Evolutionary conservation across 1,284 basidiomycete species (phyloP), one percentile per base, ranked within the genome.

Genomic region (Fomitopsis betulina): DNA sequence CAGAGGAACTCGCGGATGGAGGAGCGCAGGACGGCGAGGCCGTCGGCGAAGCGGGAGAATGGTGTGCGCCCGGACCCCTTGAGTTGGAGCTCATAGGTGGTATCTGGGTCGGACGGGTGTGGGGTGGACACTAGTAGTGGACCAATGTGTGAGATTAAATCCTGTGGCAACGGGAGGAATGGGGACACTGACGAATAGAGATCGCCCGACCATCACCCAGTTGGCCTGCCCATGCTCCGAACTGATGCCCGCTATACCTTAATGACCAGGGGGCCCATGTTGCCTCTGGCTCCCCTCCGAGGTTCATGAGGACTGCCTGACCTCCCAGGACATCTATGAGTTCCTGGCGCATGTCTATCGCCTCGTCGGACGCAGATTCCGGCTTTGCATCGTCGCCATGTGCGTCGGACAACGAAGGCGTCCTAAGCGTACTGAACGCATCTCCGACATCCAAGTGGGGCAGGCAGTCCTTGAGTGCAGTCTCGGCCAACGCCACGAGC

Each of bases 51-150:
- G 49, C 96, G 83, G 1, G 94, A 93, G 75, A 96, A 98, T 0
- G 96, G 96, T 1, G 96, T 99, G 9, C 96, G 82, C 0, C 96
- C 96, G 0, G 89, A 86, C 0, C 96, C 96, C 70, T 98, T 99
- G 63, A 98, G 82, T 72, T 98, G 96, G 4, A 99, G 79, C 70
- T 98, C 95, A 63, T 87, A 88, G 0, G 79, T 76, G 2, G 81
- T 75, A 21, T 82, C 78, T 1, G 82, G 77, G 56, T 83, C 72
- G 5, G 75, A 70, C 0, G 87, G 85, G 67, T 89, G 84, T 2
- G 86, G 85, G 0, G 93, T 93, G 55, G 90, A 87, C 57, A 93
- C 91, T 92, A 56, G 42, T 33, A 13, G 19, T 21, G n/a, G n/a
- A n/a, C 6, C 45, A 21, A 33, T 57, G 27, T 58, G 53, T 37